Base-by-base conservation (phyloP, 805 yeast species). In the Kodamaea laetipori region DNA sequence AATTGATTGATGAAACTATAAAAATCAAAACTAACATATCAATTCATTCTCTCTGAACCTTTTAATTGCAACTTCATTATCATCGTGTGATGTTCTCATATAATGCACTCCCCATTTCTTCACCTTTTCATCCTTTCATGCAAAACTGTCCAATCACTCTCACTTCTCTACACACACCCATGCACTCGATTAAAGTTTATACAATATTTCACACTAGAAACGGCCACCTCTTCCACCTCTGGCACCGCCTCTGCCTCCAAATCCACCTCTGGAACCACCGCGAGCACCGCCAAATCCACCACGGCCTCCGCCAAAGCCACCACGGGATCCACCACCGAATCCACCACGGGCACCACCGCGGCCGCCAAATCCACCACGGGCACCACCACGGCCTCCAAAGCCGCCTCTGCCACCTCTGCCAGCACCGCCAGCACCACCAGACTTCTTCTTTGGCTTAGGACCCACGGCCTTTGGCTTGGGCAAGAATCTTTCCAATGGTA, bases 401-500 rank as follows among this genome's bases (percentile, higher is more conserved):
- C 61, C 76, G 34, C 80, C 77, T 33, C 76, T 51, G 40, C 49
- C 46, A 16, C 71, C 72, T 13, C 34, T 15, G 34, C 34, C 34
- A 15, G 76, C 72, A 34, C 81, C 78, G 47, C 81, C 80, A 46
- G 78, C 74, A 33, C 77, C 72, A 57, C 80, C 73, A 67, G 82
- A 75, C 74, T 80, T 82, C 71, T 75, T 84, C 65, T 85, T 80
- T 54, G 86, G 84, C 63, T 84, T 85, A 52, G 96, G 94, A 31
- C 90, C 92, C 37, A 80, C 80, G 44, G 79, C 84, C 74, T 88
- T 88, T 40, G 99, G 96, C 73, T 92, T 89, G 53, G 99, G 99
- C 67, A 94, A 76, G 74, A 94, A 94, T 74, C 99, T 83, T 60
- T 94, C 99, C 53, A 94, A 72, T 36, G 99, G 99, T 53, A 94